Percentiles rank a stretch among this genome's conserved stretches.
Conservation (phyloP, 2,329 filamentous ascomycete species). For the Colletotrichum liaoningense region DNA sequence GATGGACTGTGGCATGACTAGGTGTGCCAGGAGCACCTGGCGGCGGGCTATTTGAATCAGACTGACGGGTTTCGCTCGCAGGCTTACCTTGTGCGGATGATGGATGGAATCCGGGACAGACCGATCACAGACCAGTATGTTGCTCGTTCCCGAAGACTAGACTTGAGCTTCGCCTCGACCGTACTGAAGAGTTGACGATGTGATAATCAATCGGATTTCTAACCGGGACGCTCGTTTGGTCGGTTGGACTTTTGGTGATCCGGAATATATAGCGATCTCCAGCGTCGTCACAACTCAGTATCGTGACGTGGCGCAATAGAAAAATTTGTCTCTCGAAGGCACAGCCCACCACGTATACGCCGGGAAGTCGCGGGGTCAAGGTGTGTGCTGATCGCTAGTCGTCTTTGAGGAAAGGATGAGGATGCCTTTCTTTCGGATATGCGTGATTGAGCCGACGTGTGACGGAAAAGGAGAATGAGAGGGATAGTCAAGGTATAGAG, state of each 20-base stretch:
- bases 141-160: constrained; percentile 27
- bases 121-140: constrained; percentile 32
- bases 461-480: constrained; percentile 19
- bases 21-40: constrained; percentile 31
- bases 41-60: constrained; percentile 31
- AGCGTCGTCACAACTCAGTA: constrained; percentile 7
- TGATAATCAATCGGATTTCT: too few relatives aligned
- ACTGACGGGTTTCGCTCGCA: constrained; percentile 23
- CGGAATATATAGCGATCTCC: constrained; percentile 4
- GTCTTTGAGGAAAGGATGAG: neutral
- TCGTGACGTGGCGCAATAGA: constrained; percentile 7
- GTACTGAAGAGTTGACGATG: neutral
- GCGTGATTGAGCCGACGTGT: constrained; percentile 5
- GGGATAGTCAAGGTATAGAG: neutral
- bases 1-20: constrained; percentile 27
- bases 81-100: constrained; percentile 33
- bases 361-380: neutral
- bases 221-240: neutral
- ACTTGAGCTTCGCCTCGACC: neutral
- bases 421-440: neutral
- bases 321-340: neutral
- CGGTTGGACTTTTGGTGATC: neutral
- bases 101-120: constrained; percentile 28
- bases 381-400: constrained; percentile 5
- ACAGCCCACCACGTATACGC: constrained; percentile 17